A percentile compares a stretch with the other conserved stretches of the same genome.
These are phyloP conservation scores for Ogataea haglerorum DNA, from an alignment of 805 yeast genomes.

Conservation along the genomic window DNA sequence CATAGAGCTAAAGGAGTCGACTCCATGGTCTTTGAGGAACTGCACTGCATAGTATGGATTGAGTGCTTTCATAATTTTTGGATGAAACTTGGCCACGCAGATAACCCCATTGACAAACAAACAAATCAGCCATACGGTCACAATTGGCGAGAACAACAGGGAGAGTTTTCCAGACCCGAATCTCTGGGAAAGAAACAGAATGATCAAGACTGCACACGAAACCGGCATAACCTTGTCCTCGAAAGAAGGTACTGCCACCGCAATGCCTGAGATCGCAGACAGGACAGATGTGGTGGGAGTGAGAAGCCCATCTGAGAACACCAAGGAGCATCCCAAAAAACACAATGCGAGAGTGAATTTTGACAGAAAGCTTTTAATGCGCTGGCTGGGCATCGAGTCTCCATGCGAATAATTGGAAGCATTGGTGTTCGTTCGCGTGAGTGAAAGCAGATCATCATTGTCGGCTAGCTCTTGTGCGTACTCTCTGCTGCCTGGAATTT, in stretches of 20 bases:
- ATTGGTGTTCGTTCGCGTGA: conserved; percentile 41
- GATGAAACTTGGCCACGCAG: conserved; percentile 39
- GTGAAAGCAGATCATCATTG: conserved; percentile 30
- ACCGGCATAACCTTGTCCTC: conserved; percentile 42
- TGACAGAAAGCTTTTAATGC: conserved; percentile 32
- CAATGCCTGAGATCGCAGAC: conserved; percentile 54
- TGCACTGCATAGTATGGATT: conserved; percentile 51
- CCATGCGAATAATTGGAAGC: conserved; percentile 14
- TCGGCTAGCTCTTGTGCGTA: conserved; percentile 13
- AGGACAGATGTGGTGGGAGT: conserved; percentile 64
- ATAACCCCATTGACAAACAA: conserved; percentile 44
- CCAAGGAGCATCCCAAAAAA: conserved; percentile 54
- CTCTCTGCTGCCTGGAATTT: conserved; percentile 35
- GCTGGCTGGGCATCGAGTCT: not conserved
- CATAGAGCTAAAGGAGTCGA: conserved; percentile 46
- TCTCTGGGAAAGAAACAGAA: conserved; percentile 45
- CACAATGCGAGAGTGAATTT: conserved; percentile 37
- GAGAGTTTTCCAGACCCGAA: conserved; percentile 51
- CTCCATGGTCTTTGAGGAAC: conserved; percentile 33
- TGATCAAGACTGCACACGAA: conserved; percentile 44
- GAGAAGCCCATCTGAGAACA: conserved; percentile 56
- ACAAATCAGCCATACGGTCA: conserved; percentile 48
- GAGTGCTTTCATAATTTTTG: conserved; percentile 44
- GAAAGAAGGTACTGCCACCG: conserved; percentile 47
- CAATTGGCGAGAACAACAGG: conserved; percentile 50